Base-by-base conservation (phyloP, 768 basidiomycete genomes). In the Agaricus sinodeliciosus region DNA sequence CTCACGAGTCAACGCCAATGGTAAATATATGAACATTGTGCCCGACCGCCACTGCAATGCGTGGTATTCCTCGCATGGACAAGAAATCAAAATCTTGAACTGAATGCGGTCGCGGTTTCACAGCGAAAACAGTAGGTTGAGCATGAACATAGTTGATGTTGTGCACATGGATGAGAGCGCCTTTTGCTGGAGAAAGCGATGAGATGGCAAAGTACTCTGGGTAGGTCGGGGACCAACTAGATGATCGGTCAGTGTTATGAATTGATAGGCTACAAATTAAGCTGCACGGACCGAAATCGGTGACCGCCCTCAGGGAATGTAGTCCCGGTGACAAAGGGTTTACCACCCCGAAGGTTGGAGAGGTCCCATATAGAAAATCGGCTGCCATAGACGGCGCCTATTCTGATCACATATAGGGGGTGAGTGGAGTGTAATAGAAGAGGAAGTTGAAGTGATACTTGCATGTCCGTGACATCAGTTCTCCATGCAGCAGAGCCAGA, bases 41-140 rank as follows among this genome's bases (percentile, higher is more conserved):
- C 34, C 85, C 85, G 19, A 86, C 72, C 8, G 84, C 86, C 9
- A 82, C 81, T 2, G 77, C 90, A 51, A 92, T 76, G 28, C 81
- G 71, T 41, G 84, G 84, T 53, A 82, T 83, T 19, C 81, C 81
- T 40, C 67, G 72, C 22, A 75, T 56, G 3, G 76, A 74, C 46
- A 92, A 67, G 67, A 90, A 91, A 68, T 91, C 90, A 59, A 92
- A 88, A 63, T 88, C 84, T 48, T 77, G 76, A 31, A 90, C 72
- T 55, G 75, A 72, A 64, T 84, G 77, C 13, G 89, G 89, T 22
- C 78, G 78, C 25, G 80, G 72, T 25, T 76, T 75, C 49, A 91
- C 61, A 40, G 67, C 67, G 47, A 90, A 79, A 8, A 73, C 66
- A 13, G 78, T 80, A 25, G 87, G 86, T 53, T 81, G 78, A 22